A percentile compares a stretch with the other conserved stretches of the same genome.
phyloP scores from a whole-genome alignment of 169 alveolate species.

The Amoebophrya sp. region DNA sequence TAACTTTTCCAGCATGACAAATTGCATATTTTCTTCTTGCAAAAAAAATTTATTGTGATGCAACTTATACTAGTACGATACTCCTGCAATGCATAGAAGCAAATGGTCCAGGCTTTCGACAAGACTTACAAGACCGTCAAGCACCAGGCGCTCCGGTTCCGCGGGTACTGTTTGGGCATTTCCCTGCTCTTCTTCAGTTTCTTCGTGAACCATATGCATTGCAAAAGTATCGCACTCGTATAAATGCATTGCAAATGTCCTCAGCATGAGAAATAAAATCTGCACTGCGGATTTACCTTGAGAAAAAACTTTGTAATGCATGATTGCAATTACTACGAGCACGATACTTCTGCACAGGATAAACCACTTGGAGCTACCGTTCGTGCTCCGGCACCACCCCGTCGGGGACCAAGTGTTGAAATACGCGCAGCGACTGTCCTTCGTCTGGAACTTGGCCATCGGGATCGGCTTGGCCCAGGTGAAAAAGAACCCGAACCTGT shows the following conservation, averaged over 20 bases:
- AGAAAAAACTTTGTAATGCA: too few species aligned
- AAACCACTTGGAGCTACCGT: neutral
- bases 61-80: too few species aligned
- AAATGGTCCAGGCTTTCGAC: neutral
- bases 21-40: too few species aligned
- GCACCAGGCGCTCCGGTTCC: neutral
- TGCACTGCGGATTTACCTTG: too few species aligned
- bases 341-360: too few species aligned
- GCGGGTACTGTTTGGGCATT: neutral
- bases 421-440: neutral
- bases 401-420: neutral
- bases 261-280: too few species aligned
- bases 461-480: neutral
- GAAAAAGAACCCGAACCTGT: neutral
- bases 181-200: neutral
- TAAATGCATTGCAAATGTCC: too few species aligned
- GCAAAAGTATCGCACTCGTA: too few species aligned
- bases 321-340: too few species aligned
- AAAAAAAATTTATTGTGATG: too few species aligned
- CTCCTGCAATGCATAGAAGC: neutral
- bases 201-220: neutral
- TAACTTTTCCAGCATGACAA: too few species aligned
- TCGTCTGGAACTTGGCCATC: neutral
- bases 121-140: neutral
- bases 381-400: conserved; percentile 9